Percentiles rank a stretch among this genome's conserved stretches.
Evolutionary conservation across 345 rosid species (phyloP).

Genomic region (Linum usitatissimum): DNA sequence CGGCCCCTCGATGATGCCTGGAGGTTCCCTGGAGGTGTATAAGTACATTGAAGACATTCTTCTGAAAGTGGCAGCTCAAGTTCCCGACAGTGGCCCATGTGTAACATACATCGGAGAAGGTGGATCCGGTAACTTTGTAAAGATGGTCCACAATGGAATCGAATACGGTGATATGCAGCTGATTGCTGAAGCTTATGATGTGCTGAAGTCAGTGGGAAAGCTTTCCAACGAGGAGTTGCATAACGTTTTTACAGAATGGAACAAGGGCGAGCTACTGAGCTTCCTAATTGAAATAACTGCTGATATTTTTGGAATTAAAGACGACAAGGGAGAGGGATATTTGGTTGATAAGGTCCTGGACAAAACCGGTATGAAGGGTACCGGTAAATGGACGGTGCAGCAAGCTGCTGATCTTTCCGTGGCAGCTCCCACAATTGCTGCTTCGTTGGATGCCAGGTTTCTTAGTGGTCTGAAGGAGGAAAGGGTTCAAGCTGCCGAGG

Average conservation of each 20-base stretch:
- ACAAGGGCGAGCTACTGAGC: conserved; percentile 89
- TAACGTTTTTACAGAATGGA: conserved; percentile 71
- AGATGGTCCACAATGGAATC: conserved; percentile 93
- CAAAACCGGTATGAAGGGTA: conserved; percentile 97
- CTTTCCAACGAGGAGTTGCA: conserved; percentile 72
- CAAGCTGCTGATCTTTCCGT: conserved; percentile 96
- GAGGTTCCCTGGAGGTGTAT: conserved; percentile 82
- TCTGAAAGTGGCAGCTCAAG: conserved; percentile 91
- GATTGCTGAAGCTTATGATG: conserved; percentile 88
- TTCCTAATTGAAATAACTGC: conserved; percentile 91
- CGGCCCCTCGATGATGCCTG: conserved; percentile 96
- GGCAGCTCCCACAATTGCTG: conserved; percentile 84
- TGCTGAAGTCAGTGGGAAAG: conserved; percentile 77
- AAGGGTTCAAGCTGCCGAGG: conserved; percentile 74
- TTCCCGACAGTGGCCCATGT: conserved; percentile 84
- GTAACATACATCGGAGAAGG: conserved; percentile 86
- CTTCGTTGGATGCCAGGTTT: conserved; percentile 86
- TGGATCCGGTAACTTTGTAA: conserved; percentile 92
- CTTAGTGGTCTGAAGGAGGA: conserved; percentile 90
- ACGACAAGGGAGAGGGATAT: conserved; percentile 75
- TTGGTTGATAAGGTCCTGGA: conserved; percentile 92
- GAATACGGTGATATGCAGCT: conserved; percentile 98
- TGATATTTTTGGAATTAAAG: conserved; percentile 76
- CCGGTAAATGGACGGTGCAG: conserved; percentile 97
- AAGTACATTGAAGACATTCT: conserved; percentile 81